phyloP scores from a whole-genome alignment of 2,329 filamentous ascomycete species.

The Exophiala sp. region DNA sequence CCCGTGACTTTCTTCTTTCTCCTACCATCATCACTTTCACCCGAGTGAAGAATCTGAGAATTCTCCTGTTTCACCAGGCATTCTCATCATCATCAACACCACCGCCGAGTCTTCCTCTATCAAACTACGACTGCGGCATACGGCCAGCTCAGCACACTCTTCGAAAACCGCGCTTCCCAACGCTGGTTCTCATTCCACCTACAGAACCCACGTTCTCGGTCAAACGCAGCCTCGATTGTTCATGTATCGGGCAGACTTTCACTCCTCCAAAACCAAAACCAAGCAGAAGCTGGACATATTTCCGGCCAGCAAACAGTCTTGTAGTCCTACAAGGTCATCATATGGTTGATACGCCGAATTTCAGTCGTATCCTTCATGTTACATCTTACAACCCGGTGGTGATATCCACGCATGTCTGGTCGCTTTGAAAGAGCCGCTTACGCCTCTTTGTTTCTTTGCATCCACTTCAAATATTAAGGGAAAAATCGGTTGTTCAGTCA shows the following conservation, averaged over 20 bases:
- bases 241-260: slow-evolving; percentile 98
- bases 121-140: neutral
- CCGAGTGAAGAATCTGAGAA: slow-evolving; percentile 14
- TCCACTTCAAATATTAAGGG: slow-evolving; percentile 26
- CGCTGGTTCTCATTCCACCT: slow-evolving; percentile 4
- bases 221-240: slow-evolving; percentile 53
- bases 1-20: slow-evolving; percentile 26
- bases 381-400: slow-evolving; percentile 26
- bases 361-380: slow-evolving; percentile 30
- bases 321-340: slow-evolving; percentile 73
- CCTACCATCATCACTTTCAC: slow-evolving; percentile 22
- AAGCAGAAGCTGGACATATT: slow-evolving; percentile 95
- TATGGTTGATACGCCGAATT: slow-evolving; percentile 68
- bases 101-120: neutral
- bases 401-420: slow-evolving; percentile 55
- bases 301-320: slow-evolving; percentile 91
- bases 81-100: slow-evolving; percentile 19
- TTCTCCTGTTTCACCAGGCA: slow-evolving; percentile 16
- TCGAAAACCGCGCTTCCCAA: neutral
- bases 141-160: neutral
- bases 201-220: slow-evolving; percentile 10
- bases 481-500: slow-evolving; percentile 7
- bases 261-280: slow-evolving; percentile 89
- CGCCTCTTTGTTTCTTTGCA: slow-evolving; percentile 33
- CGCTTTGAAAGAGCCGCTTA: slow-evolving; percentile 40